Evolutionary conservation across 768 basidiomycete species (phyloP).

Genomic region (Serendipita indica): DNA sequence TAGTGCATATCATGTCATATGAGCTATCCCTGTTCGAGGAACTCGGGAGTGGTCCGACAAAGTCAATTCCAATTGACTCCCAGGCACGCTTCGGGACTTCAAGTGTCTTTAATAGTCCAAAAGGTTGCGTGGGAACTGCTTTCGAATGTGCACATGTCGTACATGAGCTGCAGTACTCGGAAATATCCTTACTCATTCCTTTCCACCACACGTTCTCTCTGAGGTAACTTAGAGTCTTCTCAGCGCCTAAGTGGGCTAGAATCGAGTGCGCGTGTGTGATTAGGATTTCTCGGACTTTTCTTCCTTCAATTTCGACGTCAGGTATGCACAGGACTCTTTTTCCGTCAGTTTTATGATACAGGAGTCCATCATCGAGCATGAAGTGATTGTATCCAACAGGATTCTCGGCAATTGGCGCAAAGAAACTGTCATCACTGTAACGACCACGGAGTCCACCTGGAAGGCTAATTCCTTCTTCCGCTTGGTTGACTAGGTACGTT

Average conservation of each 20-base stretch:
- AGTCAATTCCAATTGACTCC: conserved; percentile 12
- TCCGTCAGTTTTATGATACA: conserved; percentile 3
- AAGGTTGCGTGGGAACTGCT: neutral
- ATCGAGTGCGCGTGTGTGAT: conserved; percentile 12
- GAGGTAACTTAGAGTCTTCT: conserved; percentile 10
- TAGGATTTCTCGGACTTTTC: conserved; percentile 9
- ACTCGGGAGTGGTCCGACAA: conserved; percentile 13
- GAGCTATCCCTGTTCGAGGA: conserved; percentile 10
- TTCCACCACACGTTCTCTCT: conserved; percentile 13
- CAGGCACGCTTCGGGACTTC: conserved; percentile 11
- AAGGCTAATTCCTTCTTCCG: neutral
- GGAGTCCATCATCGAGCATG: neutral
- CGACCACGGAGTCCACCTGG: conserved; percentile 10
- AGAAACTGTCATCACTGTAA: conserved; percentile 8
- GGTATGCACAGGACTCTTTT: conserved; percentile 8
- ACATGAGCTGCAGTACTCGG: conserved; percentile 13
- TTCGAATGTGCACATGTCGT: conserved; percentile 13
- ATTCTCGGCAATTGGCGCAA: neutral
- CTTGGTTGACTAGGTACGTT: neutral
- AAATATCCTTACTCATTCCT: neutral
- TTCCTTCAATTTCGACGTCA: conserved; percentile 5
- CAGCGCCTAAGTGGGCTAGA: conserved; percentile 9
- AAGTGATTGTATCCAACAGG: conserved; percentile 2
- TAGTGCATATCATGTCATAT: conserved; percentile 11
- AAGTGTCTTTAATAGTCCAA: conserved; percentile 11